Conservation (phyloP, 2,329 filamentous ascomycete species). For the Aspergillus vadensis region DNA sequence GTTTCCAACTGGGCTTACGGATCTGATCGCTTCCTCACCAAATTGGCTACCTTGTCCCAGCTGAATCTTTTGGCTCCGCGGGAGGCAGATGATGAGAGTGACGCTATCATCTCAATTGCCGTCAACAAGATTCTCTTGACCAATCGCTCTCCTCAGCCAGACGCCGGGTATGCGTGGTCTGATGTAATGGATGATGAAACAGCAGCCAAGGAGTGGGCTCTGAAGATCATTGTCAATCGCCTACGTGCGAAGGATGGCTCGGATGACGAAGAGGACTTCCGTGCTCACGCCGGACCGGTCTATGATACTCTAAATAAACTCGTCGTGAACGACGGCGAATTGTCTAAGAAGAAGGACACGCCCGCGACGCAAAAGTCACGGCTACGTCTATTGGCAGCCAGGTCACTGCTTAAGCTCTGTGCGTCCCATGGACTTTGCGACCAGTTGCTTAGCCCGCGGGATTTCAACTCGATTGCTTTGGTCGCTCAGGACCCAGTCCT, state of each 20-base stretch:
- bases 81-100: slow-evolving; percentile 71
- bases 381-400: slow-evolving; percentile 79
- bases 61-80: slow-evolving; percentile 74
- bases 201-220: slow-evolving; percentile 76
- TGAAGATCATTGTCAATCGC: slow-evolving; percentile 85
- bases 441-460: slow-evolving; percentile 67
- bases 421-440: slow-evolving; percentile 72
- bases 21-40: slow-evolving; percentile 69
- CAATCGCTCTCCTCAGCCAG: slow-evolving; percentile 58
- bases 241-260: slow-evolving; percentile 66
- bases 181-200: slow-evolving; percentile 77
- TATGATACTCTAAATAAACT: slow-evolving; percentile 79
- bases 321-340: slow-evolving; percentile 74
- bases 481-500: slow-evolving; percentile 76
- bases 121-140: slow-evolving; percentile 73
- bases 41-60: slow-evolving; percentile 58
- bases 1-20: slow-evolving; percentile 74
- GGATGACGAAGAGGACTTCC: slow-evolving; percentile 47
- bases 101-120: slow-evolving; percentile 76
- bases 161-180: slow-evolving; percentile 68
- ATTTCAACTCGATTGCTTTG: slow-evolving; percentile 80
- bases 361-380: slow-evolving; percentile 76
- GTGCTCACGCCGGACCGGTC: slow-evolving; percentile 63
- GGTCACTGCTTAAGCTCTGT: slow-evolving; percentile 81
- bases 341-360: slow-evolving; percentile 73